Evolutionary conservation across 129 eudicot species (phyloP), one percentile per base, ranked within the genome.

Genomic region (Helichrysum umbraculigerum): DNA sequence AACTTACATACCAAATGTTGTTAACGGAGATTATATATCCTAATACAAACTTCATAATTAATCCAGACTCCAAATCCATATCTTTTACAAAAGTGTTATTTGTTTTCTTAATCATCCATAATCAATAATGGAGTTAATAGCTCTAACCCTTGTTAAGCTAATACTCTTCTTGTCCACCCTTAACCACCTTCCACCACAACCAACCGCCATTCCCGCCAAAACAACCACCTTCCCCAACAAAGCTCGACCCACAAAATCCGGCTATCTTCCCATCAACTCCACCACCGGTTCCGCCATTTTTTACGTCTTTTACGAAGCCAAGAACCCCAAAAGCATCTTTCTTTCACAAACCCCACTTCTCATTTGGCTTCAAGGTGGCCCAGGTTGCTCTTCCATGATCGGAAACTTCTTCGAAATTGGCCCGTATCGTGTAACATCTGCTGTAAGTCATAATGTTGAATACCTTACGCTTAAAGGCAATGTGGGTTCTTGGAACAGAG

Each of bases 321-420:
- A 60, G 51, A 73, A 66, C 52, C 70, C 12, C 65, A 30, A 52
- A 22, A 74, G 57, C 32, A 15, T 63, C 10, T 42, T 86, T 3
- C 71, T 84, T 28, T 79, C 87, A 15, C 20, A 88, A 65, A 86
- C 92, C 75, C 97, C 97, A 60, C 83, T 88, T 71, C 83, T 91
- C 74, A 81, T 88, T 20, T 86, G 95, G 95, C 94, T 91, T 58
- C 95, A 91, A 81, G 92, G 92, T 1, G 94, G 97, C 14, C 97
- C 92, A 0, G 92, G 95, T 1, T 91, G 95, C 79, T 91, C 97
- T 15, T 88, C 95, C 84, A 85, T 86, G 90, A 22, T 83, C 12
- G 94, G 82, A 34, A 91, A 91, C 78, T 88, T 82, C 57, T 76
- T 47, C 71, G 14, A 39, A 39, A 39, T 39, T 9, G 12, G 47